These are phyloP conservation scores for Galerina marginata DNA, from an alignment of 768 basidiomycete genomes.

Conservation along the genomic window DNA sequence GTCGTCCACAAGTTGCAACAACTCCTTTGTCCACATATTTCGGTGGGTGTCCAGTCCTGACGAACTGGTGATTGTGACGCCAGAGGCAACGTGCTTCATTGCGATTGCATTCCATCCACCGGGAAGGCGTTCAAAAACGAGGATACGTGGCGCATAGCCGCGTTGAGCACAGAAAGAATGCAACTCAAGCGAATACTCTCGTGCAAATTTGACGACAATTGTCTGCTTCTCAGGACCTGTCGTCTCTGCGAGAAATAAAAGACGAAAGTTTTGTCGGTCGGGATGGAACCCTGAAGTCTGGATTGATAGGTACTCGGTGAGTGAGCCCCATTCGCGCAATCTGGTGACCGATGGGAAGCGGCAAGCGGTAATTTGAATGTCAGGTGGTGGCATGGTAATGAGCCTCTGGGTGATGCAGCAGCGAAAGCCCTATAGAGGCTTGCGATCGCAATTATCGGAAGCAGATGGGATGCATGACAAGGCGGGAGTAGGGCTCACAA, in stretches of 20 bases:
- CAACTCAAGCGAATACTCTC: slow-evolving; percentile 22
- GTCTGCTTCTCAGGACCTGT: not conserved
- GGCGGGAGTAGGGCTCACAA: too few relatives aligned
- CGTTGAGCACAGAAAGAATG: slow-evolving; percentile 26
- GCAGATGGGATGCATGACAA: too few relatives aligned
- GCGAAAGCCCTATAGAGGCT: too few relatives aligned
- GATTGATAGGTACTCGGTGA: slow-evolving; percentile 10
- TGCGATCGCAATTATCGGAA: too few relatives aligned
- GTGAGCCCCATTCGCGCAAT: slow-evolving; percentile 1
- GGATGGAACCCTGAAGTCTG: slow-evolving; percentile 7
- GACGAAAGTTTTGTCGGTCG: slow-evolving; percentile 7
- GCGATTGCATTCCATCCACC: slow-evolving; percentile 33
- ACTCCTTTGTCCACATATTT: not conserved
- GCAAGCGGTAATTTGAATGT: too few relatives aligned
- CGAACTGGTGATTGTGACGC: slow-evolving; percentile 1
- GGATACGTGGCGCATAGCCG: slow-evolving; percentile 28
- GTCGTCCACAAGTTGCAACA: slow-evolving; percentile 11
- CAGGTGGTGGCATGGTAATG: too few relatives aligned
- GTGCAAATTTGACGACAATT: slow-evolving; percentile 29
- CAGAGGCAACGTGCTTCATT: slow-evolving; percentile 25
- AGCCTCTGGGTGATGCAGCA: too few relatives aligned
- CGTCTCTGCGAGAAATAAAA: slow-evolving; percentile 12
- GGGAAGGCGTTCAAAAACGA: slow-evolving; percentile 29
- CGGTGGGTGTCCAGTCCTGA: not conserved
- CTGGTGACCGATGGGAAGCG: slow-evolving; percentile 3